Evolutionary conservation across 129 eudicot species (phyloP), one percentile per base, ranked within the genome.

Genomic region (Oenanthe sinensis): DNA sequence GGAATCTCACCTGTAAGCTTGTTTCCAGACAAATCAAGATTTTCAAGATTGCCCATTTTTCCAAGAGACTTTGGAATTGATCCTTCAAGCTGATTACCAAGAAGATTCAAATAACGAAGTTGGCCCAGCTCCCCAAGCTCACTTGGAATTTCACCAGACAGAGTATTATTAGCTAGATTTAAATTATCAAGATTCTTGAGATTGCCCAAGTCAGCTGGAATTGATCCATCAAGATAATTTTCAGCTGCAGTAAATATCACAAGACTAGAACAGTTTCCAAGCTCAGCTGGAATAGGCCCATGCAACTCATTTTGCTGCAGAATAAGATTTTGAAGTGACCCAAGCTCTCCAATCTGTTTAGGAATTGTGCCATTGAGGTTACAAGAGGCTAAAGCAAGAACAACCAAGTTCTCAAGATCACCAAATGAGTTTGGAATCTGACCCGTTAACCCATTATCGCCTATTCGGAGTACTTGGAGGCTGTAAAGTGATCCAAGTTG

Each of bases 371-470:
- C 99, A 36, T 87, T 69, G 83, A 95, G 94, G 43, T 60, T 80
- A 81, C 99, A 95, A 1, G 99, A 92, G 24, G 96, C 99, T 67
- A 95, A 71, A 72, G 92, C 99, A 74, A 95, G 91, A 74, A 79
- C 80, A 55, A 76, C 82, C 80, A 95, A 78, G 63, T 85, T 90
- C 0, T 46, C 74, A 16, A 95, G 92, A 48, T 82, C 43, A 19
- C 91, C 96, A 48, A 95, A 33, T 0, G 94, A 83, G 8, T 86
- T 2, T 0, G 97, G 99, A 74, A 95, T 88, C 7, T 82, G 74
- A 3, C 98, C 99, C 10, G 92, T 87, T 78, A 92, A 86, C 5
- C 11, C 81, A 79, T 92, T 95, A 78, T 95, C 96, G 8, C 99
- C 99, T 3, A 95, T 90, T n/a, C 97, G 87, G 28, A 95, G 93